Percentiles rank a stretch among this genome's conserved stretches.
Evolutionary conservation across 1,139 yeast genomes (phyloP).

Genomic region (Hemisphaericaspora subhashii): DNA sequence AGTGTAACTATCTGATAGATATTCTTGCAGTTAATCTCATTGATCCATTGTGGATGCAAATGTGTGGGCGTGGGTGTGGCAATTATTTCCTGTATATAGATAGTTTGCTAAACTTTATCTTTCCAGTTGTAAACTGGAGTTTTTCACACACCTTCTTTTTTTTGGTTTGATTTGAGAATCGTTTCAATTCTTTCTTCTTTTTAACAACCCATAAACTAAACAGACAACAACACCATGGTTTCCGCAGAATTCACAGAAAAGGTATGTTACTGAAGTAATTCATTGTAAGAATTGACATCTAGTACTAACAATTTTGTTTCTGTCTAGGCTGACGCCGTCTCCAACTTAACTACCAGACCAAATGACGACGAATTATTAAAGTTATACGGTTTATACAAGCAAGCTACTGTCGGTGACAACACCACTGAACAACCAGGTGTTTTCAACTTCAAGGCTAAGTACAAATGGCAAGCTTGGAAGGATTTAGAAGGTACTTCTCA

Average conservation of each 20-base stretch:
- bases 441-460: slow-evolving; percentile 91
- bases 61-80: too few species aligned
- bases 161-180: too few species aligned
- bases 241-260: slow-evolving; percentile 55
- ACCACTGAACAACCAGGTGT: slow-evolving; percentile 80
- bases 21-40: too few species aligned
- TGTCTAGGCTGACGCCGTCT: slow-evolving; percentile 73
- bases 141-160: too few species aligned
- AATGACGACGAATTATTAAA: slow-evolving; percentile 80
- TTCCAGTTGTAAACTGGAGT: too few species aligned
- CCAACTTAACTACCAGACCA: slow-evolving; percentile 74
- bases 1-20: too few species aligned
- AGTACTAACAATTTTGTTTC: slow-evolving; percentile 5
- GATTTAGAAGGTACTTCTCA: slow-evolving; percentile 79
- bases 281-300: not conserved
- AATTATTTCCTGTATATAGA: too few species aligned
- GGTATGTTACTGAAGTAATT: slow-evolving; percentile 32
- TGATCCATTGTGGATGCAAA: too few species aligned
- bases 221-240: slow-evolving; percentile 33
- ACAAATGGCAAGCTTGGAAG: slow-evolving; percentile 98
- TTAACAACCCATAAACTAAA: not conserved
- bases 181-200: not conserved
- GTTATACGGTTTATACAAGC: slow-evolving; percentile 90
- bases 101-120: too few species aligned
- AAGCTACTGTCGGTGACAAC: slow-evolving; percentile 96